Percentiles rank a stretch among this genome's conserved stretches.
These are phyloP conservation scores for Hanseniaspora nectarophila DNA, from an alignment of 805 yeast species.

Conservation along the genomic window DNA sequence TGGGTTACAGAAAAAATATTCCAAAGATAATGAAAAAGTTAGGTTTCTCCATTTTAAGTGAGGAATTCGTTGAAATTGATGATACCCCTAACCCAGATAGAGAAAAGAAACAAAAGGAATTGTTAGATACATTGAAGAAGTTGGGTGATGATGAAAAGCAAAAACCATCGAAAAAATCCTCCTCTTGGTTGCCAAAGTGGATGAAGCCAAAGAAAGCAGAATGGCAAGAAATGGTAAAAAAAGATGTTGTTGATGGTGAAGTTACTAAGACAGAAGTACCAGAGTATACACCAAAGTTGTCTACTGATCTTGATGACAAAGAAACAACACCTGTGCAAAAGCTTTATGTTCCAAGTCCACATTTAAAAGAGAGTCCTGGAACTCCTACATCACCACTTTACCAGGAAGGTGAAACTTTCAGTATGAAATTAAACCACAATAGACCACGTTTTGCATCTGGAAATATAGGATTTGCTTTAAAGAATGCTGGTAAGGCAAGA, in stretches of 20 bases:
- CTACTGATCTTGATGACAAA: not conserved
- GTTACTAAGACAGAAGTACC: not conserved
- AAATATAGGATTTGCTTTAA: constrained; percentile 11
- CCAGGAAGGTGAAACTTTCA: constrained; percentile 13
- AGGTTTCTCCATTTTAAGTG: constrained; percentile 74
- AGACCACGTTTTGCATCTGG: constrained; percentile 15
- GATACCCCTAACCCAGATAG: constrained; percentile 81
- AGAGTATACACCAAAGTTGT: not conserved
- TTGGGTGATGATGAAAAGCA: constrained; percentile 73
- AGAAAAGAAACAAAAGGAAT: constrained; percentile 67
- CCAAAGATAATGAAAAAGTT: constrained; percentile 60
- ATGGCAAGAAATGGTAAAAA: constrained; percentile 55
- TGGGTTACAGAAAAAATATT: constrained; percentile 92
- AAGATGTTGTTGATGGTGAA: constrained; percentile 20
- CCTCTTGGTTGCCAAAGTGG: constrained; percentile 35
- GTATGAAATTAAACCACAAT: not conserved
- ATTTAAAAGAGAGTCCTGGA: not conserved
- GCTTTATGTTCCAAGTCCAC: not conserved
- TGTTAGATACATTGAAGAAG: constrained; percentile 46
- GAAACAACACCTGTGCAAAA: not conserved
- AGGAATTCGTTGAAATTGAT: constrained; percentile 89
- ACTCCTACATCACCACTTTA: constrained; percentile 1
- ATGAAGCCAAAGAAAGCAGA: constrained; percentile 44
- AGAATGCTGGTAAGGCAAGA: constrained; percentile 12
- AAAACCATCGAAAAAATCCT: constrained; percentile 30